Base-by-base conservation (phyloP, 2,329 filamentous ascomycete species). In the Capronia americana region DNA sequence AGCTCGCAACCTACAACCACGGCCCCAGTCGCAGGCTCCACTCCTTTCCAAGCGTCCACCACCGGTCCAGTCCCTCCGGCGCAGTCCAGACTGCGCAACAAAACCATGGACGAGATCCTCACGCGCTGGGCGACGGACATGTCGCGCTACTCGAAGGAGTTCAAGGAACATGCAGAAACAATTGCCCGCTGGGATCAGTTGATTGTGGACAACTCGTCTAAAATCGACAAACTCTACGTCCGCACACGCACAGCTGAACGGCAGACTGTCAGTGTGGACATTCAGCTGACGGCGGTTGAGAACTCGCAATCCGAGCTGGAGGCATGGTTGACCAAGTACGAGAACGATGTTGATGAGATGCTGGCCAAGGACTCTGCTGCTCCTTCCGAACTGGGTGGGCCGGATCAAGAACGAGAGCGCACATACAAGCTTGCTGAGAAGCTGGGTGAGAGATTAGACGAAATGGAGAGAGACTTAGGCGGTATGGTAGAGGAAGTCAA, bases 401-500 rank as follows among this genome's bases (percentile, higher is more conserved):
- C 94, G 3, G 96, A 99, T 76, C 92, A 96, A 79, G 95, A 99
- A 82, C 89, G 95, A 56, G 95, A 99, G 84, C 87, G 91, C 77
- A 98, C 94, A 71, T 89, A 98, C 82, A 96, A 97, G 84, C 83
- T 96, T 60, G 95, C 95, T 1, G 95, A 99, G 84, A 95, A 92
- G 79, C 85, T 97, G 70, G 92, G 92, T 11, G 92, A 96, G 76
- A 88, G 92, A 71, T 84, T 99, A 70, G 93, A 96, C 65, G 93
- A 96, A 73, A 96, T 98, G 88, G 93, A 92, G 75, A 92, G 92
- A 76, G 93, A 97, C 76, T 84, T 99, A 69, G 89, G 88, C 56
- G 94, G 92, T 80, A 98, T 99, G 93, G 96, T 99, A 73, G 93
- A 96, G 76, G 95, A 98, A 79, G 96, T 99, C 77, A 99, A 99